Evolutionary conservation across 148 eudicot species (phyloP), one percentile per base, ranked within the genome.

Genomic region (Amaranthus hypochondriacus): DNA sequence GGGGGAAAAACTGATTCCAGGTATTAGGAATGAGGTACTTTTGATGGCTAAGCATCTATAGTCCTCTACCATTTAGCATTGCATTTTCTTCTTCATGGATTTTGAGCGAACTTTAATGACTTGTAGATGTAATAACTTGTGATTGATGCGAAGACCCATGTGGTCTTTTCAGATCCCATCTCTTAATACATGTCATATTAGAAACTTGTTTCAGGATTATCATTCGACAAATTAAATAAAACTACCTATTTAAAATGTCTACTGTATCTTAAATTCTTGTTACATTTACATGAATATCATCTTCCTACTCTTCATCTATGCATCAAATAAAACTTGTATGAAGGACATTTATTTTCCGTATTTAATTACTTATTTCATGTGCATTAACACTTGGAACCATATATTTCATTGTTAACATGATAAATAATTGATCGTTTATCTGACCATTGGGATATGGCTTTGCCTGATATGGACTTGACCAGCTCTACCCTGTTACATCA

Each of bases 11-110:
- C 77, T 89, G 67, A 85, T 94, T 80, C 96, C 97, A 60, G 97
- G 97, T 85, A 89, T 87, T 75, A 87, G 97, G 72, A 89, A 94
- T 79, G 98, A 94, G 97, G 97, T 94, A 87, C 80, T 70, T 14
- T 47, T 56, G 63, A 72, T 69, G 54, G 78, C 70, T 67, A 12
- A 77, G 68, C 77, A 76, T 73, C 63, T 48, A 46, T 21, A 48
- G 7, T 74, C 6, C 59, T 66, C 52, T 44, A 48, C 47, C 48
- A 7, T 42, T 49, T 51, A 60, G 66, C 28, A 44, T n/a, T 53
- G 67, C 49, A 49, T 72, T 66, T 42, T 42, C 7, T 18, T 18
- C 18, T 76, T 72, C 66, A 48, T 62, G 53, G 2, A 51, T 48
- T 49, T 61, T 15, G 44, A 8, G 52, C 56, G 48, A 42, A 60